These are phyloP conservation scores for Cetraspora pellucida DNA, from an alignment of 192 early-diverging fungal species.

Conservation along the genomic window DNA sequence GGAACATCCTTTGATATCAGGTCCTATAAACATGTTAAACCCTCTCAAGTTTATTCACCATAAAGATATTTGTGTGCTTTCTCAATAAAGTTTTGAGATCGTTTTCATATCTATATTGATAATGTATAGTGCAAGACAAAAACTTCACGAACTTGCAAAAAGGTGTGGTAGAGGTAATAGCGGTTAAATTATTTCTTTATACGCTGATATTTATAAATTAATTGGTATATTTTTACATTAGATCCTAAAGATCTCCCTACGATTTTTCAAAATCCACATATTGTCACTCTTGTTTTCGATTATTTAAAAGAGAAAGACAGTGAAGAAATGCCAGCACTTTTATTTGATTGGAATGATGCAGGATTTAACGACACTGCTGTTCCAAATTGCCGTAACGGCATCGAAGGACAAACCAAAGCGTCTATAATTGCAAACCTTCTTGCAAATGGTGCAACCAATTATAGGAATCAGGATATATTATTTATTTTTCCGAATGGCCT, in stretches of 20 bases:
- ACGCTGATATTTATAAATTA: not conserved
- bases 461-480: not conserved
- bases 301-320: not conserved
- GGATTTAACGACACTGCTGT: slow-evolving; percentile 7
- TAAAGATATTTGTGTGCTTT: slow-evolving; percentile 11
- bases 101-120: not conserved
- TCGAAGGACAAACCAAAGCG: too few relatives aligned
- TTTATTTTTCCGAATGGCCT: not conserved
- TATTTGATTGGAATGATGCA: not conserved
- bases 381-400: not conserved
- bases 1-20: too few relatives aligned
- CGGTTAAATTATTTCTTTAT: slow-evolving; percentile 3
- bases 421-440: not conserved
- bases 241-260: not conserved
- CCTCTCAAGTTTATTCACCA: not conserved
- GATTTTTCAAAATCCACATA: not conserved
- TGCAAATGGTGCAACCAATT: slow-evolving; percentile 7
- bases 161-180: not conserved
- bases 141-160: slow-evolving; percentile 1
- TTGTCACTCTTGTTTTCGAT: not conserved
- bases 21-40: too few relatives aligned
- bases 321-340: not conserved
- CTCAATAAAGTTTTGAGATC: slow-evolving; percentile 12
- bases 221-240: not conserved
- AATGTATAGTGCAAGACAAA: too few relatives aligned